phyloP scores from a whole-genome alignment of 805 yeast genomes.

The Lipomyces sp. region DNA sequence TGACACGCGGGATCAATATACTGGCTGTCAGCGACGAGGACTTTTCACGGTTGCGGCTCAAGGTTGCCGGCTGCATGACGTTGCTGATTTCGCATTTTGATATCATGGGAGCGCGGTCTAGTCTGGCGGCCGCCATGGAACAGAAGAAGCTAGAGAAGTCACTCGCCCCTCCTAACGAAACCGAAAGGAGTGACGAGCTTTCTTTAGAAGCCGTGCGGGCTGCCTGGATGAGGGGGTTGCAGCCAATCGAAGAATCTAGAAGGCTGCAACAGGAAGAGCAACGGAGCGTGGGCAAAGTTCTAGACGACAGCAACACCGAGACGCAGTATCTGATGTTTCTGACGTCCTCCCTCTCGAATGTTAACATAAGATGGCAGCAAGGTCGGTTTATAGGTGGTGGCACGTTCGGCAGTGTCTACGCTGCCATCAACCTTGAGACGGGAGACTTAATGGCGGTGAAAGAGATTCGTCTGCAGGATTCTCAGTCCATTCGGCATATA shows the following conservation, averaged over 20 bases:
- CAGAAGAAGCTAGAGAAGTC: conserved; percentile 45
- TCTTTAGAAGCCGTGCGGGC: conserved; percentile 58
- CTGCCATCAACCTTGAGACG: conserved; percentile 87
- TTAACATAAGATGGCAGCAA: conserved; percentile 96
- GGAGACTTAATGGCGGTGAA: conserved; percentile 97
- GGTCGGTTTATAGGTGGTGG: conserved; percentile 93
- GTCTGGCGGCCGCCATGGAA: conserved; percentile 51
- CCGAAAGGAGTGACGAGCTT: conserved; percentile 50
- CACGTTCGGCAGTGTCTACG: conserved; percentile 89
- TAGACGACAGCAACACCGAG: conserved; percentile 83
- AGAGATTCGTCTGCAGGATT: conserved; percentile 86
- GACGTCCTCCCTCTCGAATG: conserved; percentile 84
- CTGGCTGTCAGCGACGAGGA: conserved; percentile 74
- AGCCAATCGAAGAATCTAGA: conserved; percentile 58
- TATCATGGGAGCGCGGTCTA: conserved; percentile 95
- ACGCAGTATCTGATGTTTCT: conserved; percentile 80
- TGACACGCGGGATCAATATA: conserved; percentile 87
- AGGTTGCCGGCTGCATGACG: conserved; percentile 93
- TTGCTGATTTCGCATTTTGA: conserved; percentile 91
- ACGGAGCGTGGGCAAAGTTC: conserved; percentile 74
- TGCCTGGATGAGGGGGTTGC: conserved; percentile 64
- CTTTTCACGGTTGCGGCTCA: conserved; percentile 65
- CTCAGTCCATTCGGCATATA: conserved; percentile 75
- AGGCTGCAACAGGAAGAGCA: conserved; percentile 44
- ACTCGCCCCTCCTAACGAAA: conserved; percentile 40